Evolutionary conservation across 202 grass and related monocot genomes (phyloP).

Genomic region (Elaeis oleifera): DNA sequence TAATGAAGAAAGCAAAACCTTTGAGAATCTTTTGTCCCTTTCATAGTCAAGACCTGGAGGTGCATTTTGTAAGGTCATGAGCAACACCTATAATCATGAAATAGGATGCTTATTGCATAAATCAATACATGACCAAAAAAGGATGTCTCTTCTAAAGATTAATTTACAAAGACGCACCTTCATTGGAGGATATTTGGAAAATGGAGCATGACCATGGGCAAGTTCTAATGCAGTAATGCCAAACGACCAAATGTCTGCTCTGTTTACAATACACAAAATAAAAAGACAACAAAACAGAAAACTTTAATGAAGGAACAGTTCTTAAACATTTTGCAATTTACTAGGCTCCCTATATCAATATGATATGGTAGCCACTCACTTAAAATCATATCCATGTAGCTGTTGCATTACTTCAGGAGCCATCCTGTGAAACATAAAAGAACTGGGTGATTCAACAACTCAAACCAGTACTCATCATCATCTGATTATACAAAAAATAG

Average conservation of each 20-base stretch:
- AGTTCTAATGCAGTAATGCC: constrained; percentile 93
- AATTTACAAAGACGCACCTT: constrained; percentile 43
- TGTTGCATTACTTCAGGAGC: constrained; percentile 99
- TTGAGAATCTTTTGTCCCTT: constrained; percentile 87
- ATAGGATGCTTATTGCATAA: constrained; percentile 8
- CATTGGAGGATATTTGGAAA: constrained; percentile 98
- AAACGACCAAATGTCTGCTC: constrained; percentile 98
- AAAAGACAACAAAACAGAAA: constrained; percentile 6
- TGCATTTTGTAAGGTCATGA: constrained; percentile 98
- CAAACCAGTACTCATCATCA: too few species aligned
- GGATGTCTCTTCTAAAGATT: not conserved
- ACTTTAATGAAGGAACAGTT: not conserved
- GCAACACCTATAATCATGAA: constrained; percentile 60
- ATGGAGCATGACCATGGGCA: constrained; percentile 94
- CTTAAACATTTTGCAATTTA: not conserved
- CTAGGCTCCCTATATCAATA: constrained; percentile 17
- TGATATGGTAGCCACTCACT: constrained; percentile 40
- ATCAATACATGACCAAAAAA: constrained; percentile 8
- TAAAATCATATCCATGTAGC: constrained; percentile 97
- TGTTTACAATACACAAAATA: constrained; percentile 28
- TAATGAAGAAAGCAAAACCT: constrained; percentile 41
- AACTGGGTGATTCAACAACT: too few species aligned
- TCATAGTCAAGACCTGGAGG: constrained; percentile 89
- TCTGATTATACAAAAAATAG: not conserved
- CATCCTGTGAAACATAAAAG: constrained; percentile 49